phyloP scores from a whole-genome alignment of 495 filamentous ascomycete species.

The Penicillium steckii region DNA sequence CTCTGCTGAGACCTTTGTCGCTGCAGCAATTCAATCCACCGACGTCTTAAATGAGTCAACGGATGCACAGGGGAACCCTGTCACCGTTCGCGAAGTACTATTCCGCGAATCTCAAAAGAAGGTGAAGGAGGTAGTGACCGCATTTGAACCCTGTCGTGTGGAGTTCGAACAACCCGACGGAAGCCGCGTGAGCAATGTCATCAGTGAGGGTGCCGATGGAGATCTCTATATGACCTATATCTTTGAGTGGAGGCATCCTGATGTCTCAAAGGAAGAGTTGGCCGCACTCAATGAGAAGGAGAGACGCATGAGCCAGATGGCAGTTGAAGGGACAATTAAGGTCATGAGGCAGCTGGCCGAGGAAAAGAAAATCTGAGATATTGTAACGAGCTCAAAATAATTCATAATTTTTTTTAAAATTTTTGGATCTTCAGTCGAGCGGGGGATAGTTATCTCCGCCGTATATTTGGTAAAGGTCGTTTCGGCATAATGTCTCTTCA shows the following conservation, averaged over 20 bases:
- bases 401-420: background rate
- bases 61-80: constrained; percentile 28
- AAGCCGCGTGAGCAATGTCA: constrained; percentile 45
- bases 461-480: background rate
- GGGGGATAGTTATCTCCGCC: background rate
- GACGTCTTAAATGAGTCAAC: constrained; percentile 35
- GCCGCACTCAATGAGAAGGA: constrained; percentile 27
- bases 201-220: constrained; percentile 43
- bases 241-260: constrained; percentile 50
- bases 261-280: constrained; percentile 31
- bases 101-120: constrained; percentile 21
- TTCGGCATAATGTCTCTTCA: background rate
- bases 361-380: constrained; percentile 25
- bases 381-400: background rate
- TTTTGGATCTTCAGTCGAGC: background rate
- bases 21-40: constrained; percentile 42
- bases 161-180: constrained; percentile 37
- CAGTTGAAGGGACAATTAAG: constrained; percentile 37
- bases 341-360: constrained; percentile 32
- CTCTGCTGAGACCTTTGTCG: constrained; percentile 50
- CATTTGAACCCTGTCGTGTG: constrained; percentile 23
- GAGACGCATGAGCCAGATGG: constrained; percentile 25
- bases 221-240: constrained; percentile 54
- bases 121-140: constrained; percentile 26
- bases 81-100: constrained; percentile 24